Evolutionary conservation across 2,329 filamentous ascomycete genomes (phyloP), one percentile per base, ranked within the genome.

Genomic region (Tothia fuscella): DNA sequence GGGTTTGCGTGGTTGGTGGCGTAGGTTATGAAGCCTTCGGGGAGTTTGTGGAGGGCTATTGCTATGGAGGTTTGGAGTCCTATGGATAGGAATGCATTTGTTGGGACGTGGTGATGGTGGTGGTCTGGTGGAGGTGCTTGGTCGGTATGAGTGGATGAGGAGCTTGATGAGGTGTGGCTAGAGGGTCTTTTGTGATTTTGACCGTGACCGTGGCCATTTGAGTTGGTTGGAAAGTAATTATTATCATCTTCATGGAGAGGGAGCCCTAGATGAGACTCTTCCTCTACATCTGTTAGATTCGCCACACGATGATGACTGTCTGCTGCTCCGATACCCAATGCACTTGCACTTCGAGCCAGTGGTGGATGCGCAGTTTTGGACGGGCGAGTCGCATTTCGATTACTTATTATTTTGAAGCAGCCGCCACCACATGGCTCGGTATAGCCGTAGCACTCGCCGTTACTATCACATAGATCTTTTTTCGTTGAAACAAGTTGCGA

Each of bases 1-100:
- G 91, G 88, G 57, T 88, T 96, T 10, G 87, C 89, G 57, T 98
- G 91, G 61, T 96, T 98, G 7, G 91, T 95, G 7, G 91, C 89
- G 58, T 93, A 98, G 1, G 89, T 96, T 51, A 98, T 80, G 60
- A 80, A 80, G 29, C 76, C 77, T 59, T 81, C 91, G 1, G 91
- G 91, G 26, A 96, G 81, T 58, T 98, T 98, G 67, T 98, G 91
- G 2, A 98, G 68, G 6, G 89, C 87, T 48, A 98, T 96, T 5
- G 91, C 91, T 38, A 95, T 80, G 13, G 85, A 89, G 0, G 91
- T 96, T 60, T 98, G 91, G 1, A 98, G 74, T n/a, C 91, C 88
- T 46, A 96, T 91, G 40, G 84, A 84, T 47, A 96, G 69, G 59
- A 95, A 98, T 5, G 85, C 86, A 54, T 96, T 96, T 47, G 84